A percentile compares a stretch with the other conserved stretches of the same genome.
Evolutionary conservation across 169 alveolate genomes (phyloP).

Genomic region (Blepharisma undulans): DNA sequence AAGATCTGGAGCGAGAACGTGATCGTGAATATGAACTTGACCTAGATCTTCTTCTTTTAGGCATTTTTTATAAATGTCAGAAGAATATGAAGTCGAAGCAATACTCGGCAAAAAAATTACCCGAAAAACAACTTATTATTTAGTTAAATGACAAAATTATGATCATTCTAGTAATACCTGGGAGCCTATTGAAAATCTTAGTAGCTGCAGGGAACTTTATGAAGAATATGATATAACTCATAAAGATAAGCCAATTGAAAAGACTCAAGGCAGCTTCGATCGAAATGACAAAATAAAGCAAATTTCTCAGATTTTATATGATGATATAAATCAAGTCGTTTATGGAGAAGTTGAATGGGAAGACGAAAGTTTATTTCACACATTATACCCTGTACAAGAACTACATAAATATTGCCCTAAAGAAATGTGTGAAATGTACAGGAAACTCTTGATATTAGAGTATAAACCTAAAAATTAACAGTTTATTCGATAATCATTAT

Average conservation of each 20-base stretch:
- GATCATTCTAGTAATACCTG: neutral
- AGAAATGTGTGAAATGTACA: neutral
- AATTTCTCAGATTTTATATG: neutral
- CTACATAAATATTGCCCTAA: neutral
- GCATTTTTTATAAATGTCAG: slow-evolving; percentile 2
- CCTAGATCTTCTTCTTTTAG: neutral
- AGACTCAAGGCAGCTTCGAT: neutral
- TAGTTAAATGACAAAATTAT: slow-evolving; percentile 20
- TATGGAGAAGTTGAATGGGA: neutral
- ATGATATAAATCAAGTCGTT: neutral
- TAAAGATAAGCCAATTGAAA: neutral
- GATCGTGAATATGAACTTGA: neutral
- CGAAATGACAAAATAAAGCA: neutral
- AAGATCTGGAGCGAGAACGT: slow-evolving; percentile 4
- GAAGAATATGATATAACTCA: neutral
- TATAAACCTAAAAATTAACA: neutral
- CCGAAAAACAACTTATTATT: neutral
- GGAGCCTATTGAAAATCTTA: slow-evolving; percentile 29
- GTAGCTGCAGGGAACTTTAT: neutral
- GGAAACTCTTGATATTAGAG: neutral
- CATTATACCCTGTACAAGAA: neutral
- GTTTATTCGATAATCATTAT: neutral
- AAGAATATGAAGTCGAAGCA: neutral
- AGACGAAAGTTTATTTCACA: neutral
- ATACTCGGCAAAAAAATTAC: neutral